A percentile compares a stretch with the other conserved stretches of the same genome.
Evolutionary conservation across 2,329 filamentous ascomycete species (phyloP).

Genomic region (Paracoccidioides lutzii): DNA sequence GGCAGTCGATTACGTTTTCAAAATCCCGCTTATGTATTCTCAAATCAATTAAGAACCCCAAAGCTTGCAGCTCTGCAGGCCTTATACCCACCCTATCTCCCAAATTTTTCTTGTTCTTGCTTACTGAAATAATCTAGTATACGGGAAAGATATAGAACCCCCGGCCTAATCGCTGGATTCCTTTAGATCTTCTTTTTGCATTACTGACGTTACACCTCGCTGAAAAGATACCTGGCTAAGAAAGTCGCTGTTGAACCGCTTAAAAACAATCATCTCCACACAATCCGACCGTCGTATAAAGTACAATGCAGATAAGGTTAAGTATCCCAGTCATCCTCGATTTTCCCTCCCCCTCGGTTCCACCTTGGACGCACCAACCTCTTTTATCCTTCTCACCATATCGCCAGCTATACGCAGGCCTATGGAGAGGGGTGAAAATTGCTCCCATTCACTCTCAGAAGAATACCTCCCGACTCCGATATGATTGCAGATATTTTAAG

Average conservation of each 20-base stretch:
- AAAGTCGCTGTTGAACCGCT: no score
- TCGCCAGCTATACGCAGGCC: slow-evolving; percentile 8
- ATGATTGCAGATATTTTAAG: no score
- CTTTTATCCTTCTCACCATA: slow-evolving; percentile 10
- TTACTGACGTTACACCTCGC: no score
- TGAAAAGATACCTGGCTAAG: no score
- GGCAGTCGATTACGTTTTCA: neutral
- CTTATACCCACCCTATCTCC: neutral
- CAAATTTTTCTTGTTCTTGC: neutral
- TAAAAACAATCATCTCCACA: no score
- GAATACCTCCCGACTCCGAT: neutral
- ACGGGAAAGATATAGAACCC: neutral
- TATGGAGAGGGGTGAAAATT: slow-evolving; percentile 7
- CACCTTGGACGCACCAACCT: neutral
- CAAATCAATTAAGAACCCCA: neutral
- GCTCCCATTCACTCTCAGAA: neutral
- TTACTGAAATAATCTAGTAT: neutral
- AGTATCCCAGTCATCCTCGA: neutral
- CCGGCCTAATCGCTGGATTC: no score
- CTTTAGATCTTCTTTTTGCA: no score
- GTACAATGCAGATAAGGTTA: neutral
- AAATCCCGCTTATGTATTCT: neutral
- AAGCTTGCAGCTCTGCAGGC: neutral
- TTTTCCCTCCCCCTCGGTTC: neutral
- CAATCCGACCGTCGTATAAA: no score